Conservation (phyloP, 805 yeast genomes). For the Debaryomyces tyrocola region DNA sequence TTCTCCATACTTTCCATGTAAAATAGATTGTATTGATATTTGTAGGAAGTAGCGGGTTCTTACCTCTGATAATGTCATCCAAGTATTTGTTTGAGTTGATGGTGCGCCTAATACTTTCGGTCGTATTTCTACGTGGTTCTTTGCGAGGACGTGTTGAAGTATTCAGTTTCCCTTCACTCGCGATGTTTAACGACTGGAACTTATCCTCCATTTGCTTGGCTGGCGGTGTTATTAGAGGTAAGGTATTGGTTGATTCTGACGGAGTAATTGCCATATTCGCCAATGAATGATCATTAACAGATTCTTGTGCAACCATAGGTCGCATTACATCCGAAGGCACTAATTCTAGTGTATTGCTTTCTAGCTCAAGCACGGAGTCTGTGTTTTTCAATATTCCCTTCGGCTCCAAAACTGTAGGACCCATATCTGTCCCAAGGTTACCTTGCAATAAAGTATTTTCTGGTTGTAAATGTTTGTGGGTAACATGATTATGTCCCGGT, state of each 20-base stretch:
- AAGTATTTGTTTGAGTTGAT: constrained; percentile 22
- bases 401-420: background rate
- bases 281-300: constrained; percentile 7
- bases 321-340: constrained; percentile 10
- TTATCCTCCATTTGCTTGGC: constrained; percentile 18
- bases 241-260: constrained; percentile 19
- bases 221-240: constrained; percentile 23
- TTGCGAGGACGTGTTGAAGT: background rate
- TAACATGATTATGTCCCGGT: background rate
- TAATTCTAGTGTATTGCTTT: constrained; percentile 17
- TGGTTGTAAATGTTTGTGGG: background rate
- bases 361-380: constrained; percentile 12
- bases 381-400: constrained; percentile 7
- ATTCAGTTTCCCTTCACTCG: background rate
- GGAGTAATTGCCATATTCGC: constrained; percentile 30
- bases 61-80: constrained; percentile 30
- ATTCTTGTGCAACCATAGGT: background rate
- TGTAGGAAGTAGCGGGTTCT: constrained; percentile 29
- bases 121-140: background rate
- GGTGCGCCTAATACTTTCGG: background rate
- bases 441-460: constrained; percentile 6
- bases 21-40: constrained; percentile 60
- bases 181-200: constrained; percentile 5
- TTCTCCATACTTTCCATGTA: constrained; percentile 85
- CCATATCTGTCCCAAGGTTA: background rate